phyloP scores from a whole-genome alignment of 768 basidiomycete genomes.

The Amanita thiersii region DNA sequence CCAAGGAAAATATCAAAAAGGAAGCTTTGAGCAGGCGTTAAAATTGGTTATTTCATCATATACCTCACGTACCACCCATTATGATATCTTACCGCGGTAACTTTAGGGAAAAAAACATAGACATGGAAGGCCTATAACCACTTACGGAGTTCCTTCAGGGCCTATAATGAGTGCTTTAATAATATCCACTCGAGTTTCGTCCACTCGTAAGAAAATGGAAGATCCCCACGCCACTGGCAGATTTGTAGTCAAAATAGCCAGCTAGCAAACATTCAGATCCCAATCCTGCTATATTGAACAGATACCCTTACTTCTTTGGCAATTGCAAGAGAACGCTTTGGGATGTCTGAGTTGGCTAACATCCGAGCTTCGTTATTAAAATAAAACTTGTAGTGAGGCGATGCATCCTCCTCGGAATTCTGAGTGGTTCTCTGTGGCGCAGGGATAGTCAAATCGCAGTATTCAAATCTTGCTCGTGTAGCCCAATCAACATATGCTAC shows the following conservation, averaged over 20 bases:
- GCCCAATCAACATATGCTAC: constrained; percentile 84
- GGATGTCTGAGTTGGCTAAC: constrained; percentile 78
- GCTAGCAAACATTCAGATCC: constrained; percentile 31
- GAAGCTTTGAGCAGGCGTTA: constrained; percentile 17
- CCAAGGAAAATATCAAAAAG: constrained; percentile 93
- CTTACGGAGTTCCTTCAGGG: constrained; percentile 89
- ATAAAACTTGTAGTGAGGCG: constrained; percentile 75
- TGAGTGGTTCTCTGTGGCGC: constrained; percentile 13
- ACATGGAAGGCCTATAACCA: constrained; percentile 10
- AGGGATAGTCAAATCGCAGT: constrained; percentile 73
- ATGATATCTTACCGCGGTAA: constrained; percentile 48
- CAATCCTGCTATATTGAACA: neutral
- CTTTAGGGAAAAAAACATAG: neutral
- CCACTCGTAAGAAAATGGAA: constrained; percentile 87
- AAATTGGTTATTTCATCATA: constrained; percentile 27
- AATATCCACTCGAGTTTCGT: constrained; percentile 85
- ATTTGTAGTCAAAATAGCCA: constrained; percentile 89
- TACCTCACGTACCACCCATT: constrained; percentile 71
- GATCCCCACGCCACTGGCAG: constrained; percentile 94
- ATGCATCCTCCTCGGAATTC: constrained; percentile 36
- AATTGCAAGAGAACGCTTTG: constrained; percentile 87
- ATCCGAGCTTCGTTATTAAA: constrained; percentile 80
- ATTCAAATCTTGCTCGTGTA: constrained; percentile 75
- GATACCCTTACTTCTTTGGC: constrained; percentile 70
- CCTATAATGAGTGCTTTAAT: constrained; percentile 91